Base-by-base conservation (phyloP, 2,329 filamentous ascomycete species). In the Emydomyces testavorans region DNA sequence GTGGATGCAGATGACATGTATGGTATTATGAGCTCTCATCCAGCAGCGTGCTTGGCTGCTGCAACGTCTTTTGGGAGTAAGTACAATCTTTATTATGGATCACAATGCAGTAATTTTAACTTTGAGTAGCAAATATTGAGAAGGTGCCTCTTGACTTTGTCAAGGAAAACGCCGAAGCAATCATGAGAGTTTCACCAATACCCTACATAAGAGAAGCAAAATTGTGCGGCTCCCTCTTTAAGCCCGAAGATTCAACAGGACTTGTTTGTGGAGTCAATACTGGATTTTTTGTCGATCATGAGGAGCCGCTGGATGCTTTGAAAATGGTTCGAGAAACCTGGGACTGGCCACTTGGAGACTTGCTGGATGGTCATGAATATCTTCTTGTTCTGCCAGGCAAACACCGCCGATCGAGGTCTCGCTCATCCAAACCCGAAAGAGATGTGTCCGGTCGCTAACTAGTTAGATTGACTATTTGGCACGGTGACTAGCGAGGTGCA, bases 141-240 rank as follows among this genome's bases (percentile, higher is more conserved):
- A 43, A 26, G 13, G 40, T 43, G 18, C n/a, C 40, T 32, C 40
- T 43, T 16, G 21, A 21, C n/a, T 60, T 60, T 44, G 59, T 62
- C 39, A 42, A 47, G 32, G 50, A 57, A 15, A 51, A 67, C 50
- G 62, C 64, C 11, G 36, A 52, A 49, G 48, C 51, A n/a, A 56
- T 66, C 40, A 62, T 67, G 56, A 55, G 59, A 52, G 52, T 56
- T 13, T 68, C 63, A 1, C 64, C 64, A 56, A 49, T 69, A 56
- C 31, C 57, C 52, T 62, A 72, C 62, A 49, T 71, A 58, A 38
- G 58, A 59, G 50, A 63, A 57, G 60, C 63, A 55, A 57, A 66
- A 58, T 59, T 63, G 55, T 50, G 59, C 49, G 56, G 68, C 58
- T 55, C 46, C 34, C 58, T 68, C 16, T 68, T 68, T 50, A 41